Base-by-base conservation (phyloP, 2,329 filamentous ascomycete genomes). In the Colletotrichum scovillei region DNA sequence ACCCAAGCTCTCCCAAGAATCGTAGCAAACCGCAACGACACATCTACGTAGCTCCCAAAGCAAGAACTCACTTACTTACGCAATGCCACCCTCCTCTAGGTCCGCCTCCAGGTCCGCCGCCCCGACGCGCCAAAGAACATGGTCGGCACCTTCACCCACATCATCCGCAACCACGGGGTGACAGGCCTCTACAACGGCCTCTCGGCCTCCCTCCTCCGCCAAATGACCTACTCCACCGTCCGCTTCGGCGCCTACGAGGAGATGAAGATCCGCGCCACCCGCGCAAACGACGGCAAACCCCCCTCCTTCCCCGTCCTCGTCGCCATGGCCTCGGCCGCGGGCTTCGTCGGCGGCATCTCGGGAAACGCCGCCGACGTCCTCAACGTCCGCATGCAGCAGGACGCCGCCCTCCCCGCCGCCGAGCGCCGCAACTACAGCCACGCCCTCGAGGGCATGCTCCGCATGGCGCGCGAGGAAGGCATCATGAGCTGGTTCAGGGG, bases 351-450 rank as follows among this genome's bases (percentile, higher is more conserved):
- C 75, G 97, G 97, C 63, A 85, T 98, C 59, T 94, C 93, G 6
- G 97, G 97, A 76, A 99, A 98, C 84, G 95, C 95, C 3, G 96
- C 95, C 76, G 97, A 99, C 82, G 95, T 99, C 42, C 88, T 98
- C 79, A 99, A 99, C 84, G 97, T 99, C 63, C 94, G 97, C 76
- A 99, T 99, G 97, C 97, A 99, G 85, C 94, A 97, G 84, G 97
- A 92, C 79, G 92, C 94, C 2, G 91, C 95, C 0, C 90, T 98
- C 1, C 93, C 95, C 0, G 79, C 85, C 0, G 88, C 88, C 5
- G 86, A 97, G 79, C 91, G 94, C 60, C 90, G 96, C 69, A 97
- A 97, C 83, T 99, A 99, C 86, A 92, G 91, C 75, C 90, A 98
- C 82, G 97, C 95, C 3, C 82, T 98, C 60, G 92, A 98, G 80